These are phyloP conservation scores for Talaromyces wortmannii DNA, from an alignment of 495 filamentous ascomycete genomes.

Conservation along the genomic window DNA sequence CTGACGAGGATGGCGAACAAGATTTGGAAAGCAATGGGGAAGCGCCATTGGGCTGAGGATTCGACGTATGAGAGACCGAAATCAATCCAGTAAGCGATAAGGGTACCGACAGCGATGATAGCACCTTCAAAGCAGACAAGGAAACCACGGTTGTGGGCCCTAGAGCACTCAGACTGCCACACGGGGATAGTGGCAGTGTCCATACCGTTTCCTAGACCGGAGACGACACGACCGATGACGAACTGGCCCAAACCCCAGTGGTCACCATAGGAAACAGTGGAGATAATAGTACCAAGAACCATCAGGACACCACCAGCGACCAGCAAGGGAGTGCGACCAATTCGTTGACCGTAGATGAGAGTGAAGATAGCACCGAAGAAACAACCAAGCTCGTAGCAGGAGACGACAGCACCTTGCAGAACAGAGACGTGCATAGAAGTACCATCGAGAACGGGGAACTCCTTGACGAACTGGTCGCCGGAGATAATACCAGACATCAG, in stretches of 20 bases:
- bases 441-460: constrained; percentile 9
- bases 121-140: constrained; percentile 26
- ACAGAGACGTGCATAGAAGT: constrained; percentile 5
- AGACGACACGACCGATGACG: constrained; percentile 31
- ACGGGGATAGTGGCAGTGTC: constrained; percentile 35
- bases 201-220: constrained; percentile 34
- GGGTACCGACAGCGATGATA: constrained; percentile 23
- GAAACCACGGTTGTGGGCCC: constrained; percentile 22
- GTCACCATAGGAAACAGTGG: constrained; percentile 31
- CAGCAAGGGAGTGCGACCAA: constrained; percentile 45
- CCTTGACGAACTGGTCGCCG: constrained; percentile 10
- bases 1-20: constrained; percentile 27
- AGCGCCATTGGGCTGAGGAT: constrained; percentile 30
- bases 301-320: constrained; percentile 34
- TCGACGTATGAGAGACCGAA: constrained; percentile 36
- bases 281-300: constrained; percentile 43
- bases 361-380: constrained; percentile 47
- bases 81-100: constrained; percentile 33
- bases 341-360: constrained; percentile 36
- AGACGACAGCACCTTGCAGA: constrained; percentile 13
- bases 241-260: constrained; percentile 28
- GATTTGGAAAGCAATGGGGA: constrained; percentile 40
- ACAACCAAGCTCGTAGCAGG: constrained; percentile 49
- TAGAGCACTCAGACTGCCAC: constrained; percentile 40
- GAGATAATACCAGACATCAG: constrained; percentile 18